phyloP scores from a whole-genome alignment of 208 protist species.

The Lotmaria passim region DNA sequence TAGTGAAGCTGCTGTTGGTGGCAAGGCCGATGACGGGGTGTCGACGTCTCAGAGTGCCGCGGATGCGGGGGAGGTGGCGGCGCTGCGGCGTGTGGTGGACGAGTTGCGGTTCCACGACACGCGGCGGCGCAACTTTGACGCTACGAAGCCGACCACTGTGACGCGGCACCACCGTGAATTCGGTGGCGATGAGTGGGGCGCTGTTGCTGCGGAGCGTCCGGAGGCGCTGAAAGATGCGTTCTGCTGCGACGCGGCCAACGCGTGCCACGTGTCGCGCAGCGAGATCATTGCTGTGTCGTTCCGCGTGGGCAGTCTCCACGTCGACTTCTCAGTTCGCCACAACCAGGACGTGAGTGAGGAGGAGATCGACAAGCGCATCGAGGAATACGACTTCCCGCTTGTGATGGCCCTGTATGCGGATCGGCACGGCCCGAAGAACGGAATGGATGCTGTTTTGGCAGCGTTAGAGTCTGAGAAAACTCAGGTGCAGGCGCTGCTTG shows the following conservation, averaged over 20 bases:
- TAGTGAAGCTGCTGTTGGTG: not conserved
- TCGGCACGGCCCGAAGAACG: not conserved
- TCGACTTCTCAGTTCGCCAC: conserved; percentile 41
- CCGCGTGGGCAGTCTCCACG: conserved; percentile 38
- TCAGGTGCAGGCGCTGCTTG: not conserved
- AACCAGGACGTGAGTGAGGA: conserved; percentile 36
- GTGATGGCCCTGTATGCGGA: no score
- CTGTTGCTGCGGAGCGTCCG: conserved; percentile 16
- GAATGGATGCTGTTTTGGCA: not conserved
- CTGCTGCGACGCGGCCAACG: conserved; percentile 29
- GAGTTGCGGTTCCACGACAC: conserved; percentile 22
- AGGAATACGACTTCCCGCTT: no score
- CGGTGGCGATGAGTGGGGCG: conserved; percentile 39
- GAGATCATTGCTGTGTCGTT: conserved; percentile 31
- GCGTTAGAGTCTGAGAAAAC: not conserved
- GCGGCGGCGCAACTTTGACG: conserved; percentile 10
- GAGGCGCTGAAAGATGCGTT: conserved; percentile 38
- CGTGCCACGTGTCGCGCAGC: conserved; percentile 45
- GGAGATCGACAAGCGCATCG: no score
- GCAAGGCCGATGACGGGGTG: no score
- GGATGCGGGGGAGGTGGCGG: not conserved
- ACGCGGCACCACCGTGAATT: conserved; percentile 5
- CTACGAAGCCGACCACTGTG: not conserved
- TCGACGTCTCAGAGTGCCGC: no score
- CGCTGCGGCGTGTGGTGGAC: not conserved